Conservation (phyloP, 108 stramenopile genomes). For the Cyclotella sp. region DNA sequence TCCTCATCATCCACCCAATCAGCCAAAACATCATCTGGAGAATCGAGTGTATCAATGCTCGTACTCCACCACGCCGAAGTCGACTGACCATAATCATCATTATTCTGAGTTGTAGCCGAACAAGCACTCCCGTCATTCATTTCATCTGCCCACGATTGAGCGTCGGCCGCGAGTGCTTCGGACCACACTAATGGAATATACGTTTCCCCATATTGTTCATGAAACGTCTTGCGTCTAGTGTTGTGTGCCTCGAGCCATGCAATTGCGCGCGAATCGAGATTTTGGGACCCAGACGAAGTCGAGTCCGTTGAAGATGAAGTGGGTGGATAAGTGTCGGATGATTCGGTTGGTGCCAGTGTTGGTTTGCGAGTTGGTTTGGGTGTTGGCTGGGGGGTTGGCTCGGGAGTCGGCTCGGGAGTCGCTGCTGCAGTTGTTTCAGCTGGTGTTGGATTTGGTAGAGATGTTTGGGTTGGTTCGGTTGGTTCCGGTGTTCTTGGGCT, state of each 20-base stretch:
- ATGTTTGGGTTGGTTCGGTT: neutral
- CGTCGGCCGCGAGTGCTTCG: constrained; percentile 17
- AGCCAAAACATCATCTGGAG: constrained; percentile 9
- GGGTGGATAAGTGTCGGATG: neutral
- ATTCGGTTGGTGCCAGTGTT: neutral
- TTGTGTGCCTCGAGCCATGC: constrained; percentile 31
- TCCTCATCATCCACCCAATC: constrained; percentile 11
- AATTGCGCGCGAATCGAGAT: neutral
- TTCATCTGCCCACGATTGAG: constrained; percentile 28
- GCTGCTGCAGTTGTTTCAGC: neutral
- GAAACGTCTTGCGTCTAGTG: constrained; percentile 26
- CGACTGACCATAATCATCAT: constrained; percentile 10
- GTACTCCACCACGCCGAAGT: constrained; percentile 1
- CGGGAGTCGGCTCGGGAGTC: neutral
- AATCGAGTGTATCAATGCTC: neutral
- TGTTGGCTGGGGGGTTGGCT: constrained; percentile 5
- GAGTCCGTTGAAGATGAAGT: neutral
- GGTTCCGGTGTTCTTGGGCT: neutral
- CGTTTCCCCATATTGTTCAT: constrained; percentile 19
- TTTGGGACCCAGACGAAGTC: neutral
- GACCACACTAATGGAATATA: constrained; percentile 48
- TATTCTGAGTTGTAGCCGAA: neutral
- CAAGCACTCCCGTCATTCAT: constrained; percentile 11
- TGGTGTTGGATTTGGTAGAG: neutral
- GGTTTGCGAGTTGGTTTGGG: neutral